Evolutionary conservation across 495 filamentous ascomycete genomes (phyloP).

Genomic region (Articulospora tetracladia): DNA sequence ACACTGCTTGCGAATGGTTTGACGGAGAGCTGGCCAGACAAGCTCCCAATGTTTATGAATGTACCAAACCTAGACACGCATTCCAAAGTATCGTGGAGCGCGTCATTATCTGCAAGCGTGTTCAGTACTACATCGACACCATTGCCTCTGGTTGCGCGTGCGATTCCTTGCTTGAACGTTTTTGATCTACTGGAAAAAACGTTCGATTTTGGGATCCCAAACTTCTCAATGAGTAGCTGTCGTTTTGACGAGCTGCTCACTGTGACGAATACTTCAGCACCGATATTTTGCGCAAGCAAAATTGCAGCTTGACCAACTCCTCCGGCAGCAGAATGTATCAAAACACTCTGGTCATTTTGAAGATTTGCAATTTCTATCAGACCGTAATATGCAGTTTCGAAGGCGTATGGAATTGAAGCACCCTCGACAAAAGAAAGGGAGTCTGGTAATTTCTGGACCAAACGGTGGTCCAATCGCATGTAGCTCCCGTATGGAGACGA

Average conservation of each 20-base stretch:
- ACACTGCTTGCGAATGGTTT: slow-evolving; percentile 29
- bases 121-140: slow-evolving; percentile 57
- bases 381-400: slow-evolving; percentile 54
- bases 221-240: slow-evolving; percentile 56
- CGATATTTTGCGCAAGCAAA: slow-evolving; percentile 66
- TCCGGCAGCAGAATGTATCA: slow-evolving; percentile 87
- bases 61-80: slow-evolving; percentile 46
- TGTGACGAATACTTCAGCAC: slow-evolving; percentile 59
- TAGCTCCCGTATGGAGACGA: slow-evolving; percentile 32
- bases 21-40: slow-evolving; percentile 29
- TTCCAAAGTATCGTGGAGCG: slow-evolving; percentile 38
- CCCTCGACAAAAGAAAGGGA: slow-evolving; percentile 31
- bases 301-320: slow-evolving; percentile 77
- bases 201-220: slow-evolving; percentile 39
- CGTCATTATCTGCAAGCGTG: slow-evolving; percentile 41
- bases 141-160: slow-evolving; percentile 36
- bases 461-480: too few species aligned
- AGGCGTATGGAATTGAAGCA: slow-evolving; percentile 45
- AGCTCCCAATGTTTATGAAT: slow-evolving; percentile 41
- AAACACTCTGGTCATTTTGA: slow-evolving; percentile 71
- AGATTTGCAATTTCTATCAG: slow-evolving; percentile 47
- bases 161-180: slow-evolving; percentile 37
- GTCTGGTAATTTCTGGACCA: slow-evolving; percentile 28
- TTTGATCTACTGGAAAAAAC: slow-evolving; percentile 45
- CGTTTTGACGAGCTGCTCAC: slow-evolving; percentile 39